Base-by-base conservation (phyloP, 1,139 yeast genomes). In the Hansenula anomala region DNA sequence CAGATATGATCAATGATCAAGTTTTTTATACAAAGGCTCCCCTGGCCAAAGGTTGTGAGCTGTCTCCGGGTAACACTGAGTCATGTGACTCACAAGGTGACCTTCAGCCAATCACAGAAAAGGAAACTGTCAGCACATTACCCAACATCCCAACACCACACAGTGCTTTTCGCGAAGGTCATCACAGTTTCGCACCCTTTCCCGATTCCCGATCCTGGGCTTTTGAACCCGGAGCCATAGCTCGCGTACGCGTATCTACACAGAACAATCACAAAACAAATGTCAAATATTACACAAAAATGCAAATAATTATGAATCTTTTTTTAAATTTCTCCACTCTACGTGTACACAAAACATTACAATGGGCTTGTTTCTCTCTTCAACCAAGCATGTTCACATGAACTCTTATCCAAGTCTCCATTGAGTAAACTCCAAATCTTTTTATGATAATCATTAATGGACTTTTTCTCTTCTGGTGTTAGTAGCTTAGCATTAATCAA, bases 391-490 rank as follows among this genome's bases (percentile, higher is more conserved):
- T 71, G 75, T 33, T 81, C 78, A 34, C 65, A 54, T 37, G 81
- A 71, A 38, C 69, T 72, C 35, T 73, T 76, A 30, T 67, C 73
- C 41, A 79, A 56, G 42, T 60, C 61, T 1, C 68, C 67, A 22
- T 71, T 63, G 32, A 85, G 65, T 24, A 71, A 73, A 14, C 71
- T 62, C 78, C 85, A 81, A 33, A 90, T 76, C 25, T 60, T 59
- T 15, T 60, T 51, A 56, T 90, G 95, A 58, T 88, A 89, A 3
- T 60, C 57, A 56, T 94, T 80, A 45, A 92, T 66, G 79, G 86
- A 80, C 4, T 61, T 50, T 46, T 67, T 74, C 59, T 92, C 98
- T 19, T 75, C 79, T 1, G 55, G 51, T 9, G 76, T 73, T 49
- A 92, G 70, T 59, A 82, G 46, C n/a, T 61, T 54, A 15, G 57